Evolutionary conservation across 768 basidiomycete species (phyloP).

Genomic region (Amanita muscaria): DNA sequence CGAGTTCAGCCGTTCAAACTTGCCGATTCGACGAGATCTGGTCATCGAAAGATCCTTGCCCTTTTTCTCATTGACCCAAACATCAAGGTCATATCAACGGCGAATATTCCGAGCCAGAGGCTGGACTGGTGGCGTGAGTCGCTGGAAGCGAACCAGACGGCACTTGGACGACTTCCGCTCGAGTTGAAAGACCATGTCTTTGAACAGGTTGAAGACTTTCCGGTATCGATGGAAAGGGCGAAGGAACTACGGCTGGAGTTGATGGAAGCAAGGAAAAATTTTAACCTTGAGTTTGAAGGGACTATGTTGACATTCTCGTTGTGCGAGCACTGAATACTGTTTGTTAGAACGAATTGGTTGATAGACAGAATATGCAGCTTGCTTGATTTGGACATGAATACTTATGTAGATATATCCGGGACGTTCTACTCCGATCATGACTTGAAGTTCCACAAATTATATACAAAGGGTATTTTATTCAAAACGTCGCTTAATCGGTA

Average conservation of each 20-base stretch:
- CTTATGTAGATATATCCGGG: too few relatives aligned
- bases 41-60: slow-evolving; percentile 28
- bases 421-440: too few relatives aligned
- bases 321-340: too few relatives aligned
- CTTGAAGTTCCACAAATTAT: too few relatives aligned
- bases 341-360: too few relatives aligned
- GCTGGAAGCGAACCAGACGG: slow-evolving; percentile 3
- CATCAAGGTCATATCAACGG: slow-evolving; percentile 18
- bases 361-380: too few relatives aligned
- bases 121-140: slow-evolving; percentile 16
- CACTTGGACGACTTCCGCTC: slow-evolving; percentile 13
- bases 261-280: slow-evolving; percentile 20
- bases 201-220: slow-evolving; percentile 14
- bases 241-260: slow-evolving; percentile 16
- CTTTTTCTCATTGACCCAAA: slow-evolving; percentile 28
- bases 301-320: too few relatives aligned
- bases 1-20: slow-evolving; percentile 23
- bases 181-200: slow-evolving; percentile 16
- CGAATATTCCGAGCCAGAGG: slow-evolving; percentile 21
- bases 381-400: too few relatives aligned
- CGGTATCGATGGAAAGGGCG: slow-evolving; percentile 17
- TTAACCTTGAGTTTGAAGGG: too few relatives aligned
- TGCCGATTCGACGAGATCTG: slow-evolving; percentile 22
- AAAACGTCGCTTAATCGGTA: too few relatives aligned
- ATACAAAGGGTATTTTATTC: too few relatives aligned